phyloP scores from a whole-genome alignment of 75 land plant genomes.

The Pinus albicaulis region DNA sequence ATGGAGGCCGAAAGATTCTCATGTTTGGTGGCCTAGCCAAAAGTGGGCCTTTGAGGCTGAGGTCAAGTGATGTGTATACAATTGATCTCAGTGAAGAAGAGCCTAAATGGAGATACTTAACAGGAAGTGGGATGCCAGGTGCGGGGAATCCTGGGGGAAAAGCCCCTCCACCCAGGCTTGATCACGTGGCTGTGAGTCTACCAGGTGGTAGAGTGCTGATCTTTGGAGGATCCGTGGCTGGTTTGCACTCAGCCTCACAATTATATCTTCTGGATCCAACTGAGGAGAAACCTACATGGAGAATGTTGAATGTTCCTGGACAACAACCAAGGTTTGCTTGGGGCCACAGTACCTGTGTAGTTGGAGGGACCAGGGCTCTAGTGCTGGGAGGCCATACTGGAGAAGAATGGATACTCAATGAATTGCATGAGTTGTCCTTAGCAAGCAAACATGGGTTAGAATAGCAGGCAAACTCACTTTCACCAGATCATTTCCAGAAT shows the following conservation, averaged over 20 bases:
- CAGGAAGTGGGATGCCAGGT: constrained; percentile 33
- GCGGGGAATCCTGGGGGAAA: constrained; percentile 40
- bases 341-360: constrained; percentile 93
- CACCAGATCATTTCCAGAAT: neutral
- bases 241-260: constrained; percentile 79
- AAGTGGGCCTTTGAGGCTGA: constrained; percentile 64
- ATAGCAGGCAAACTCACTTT: neutral
- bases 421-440: constrained; percentile 72
- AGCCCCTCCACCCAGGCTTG: constrained; percentile 78
- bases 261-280: constrained; percentile 72
- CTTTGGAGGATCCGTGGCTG: constrained; percentile 85
- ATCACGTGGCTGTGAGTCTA: constrained; percentile 82
- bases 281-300: constrained; percentile 84
- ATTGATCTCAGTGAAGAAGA: constrained; percentile 72
- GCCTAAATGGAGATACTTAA: constrained; percentile 68
- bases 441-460: constrained; percentile 32
- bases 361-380: constrained; percentile 81
- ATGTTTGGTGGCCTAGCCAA: constrained; percentile 91
- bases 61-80: constrained; percentile 74
- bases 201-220: constrained; percentile 82
- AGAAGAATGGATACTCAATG: constrained; percentile 83
- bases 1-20: constrained; percentile 61
- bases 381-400: constrained; percentile 86
- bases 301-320: constrained; percentile 76
- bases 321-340: constrained; percentile 85